Percentiles rank a stretch among this genome's conserved stretches.
Evolutionary conservation across 1,139 yeast genomes (phyloP).

Genomic region (Candida tropicalis): DNA sequence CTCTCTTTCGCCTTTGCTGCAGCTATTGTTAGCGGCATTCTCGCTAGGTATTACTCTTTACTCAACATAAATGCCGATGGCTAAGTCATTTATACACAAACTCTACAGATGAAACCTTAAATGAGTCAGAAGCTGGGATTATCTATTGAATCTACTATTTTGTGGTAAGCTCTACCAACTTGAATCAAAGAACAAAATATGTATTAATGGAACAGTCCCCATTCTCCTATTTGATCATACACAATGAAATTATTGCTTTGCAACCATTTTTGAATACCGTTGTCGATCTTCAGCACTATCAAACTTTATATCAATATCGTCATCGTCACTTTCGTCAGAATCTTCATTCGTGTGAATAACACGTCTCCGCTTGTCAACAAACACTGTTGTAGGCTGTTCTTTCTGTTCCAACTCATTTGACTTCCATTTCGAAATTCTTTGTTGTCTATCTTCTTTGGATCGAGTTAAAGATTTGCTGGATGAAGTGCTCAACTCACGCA

Average conservation of each 20-base stretch:
- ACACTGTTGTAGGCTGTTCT: slow-evolving; percentile 5
- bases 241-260: not conserved
- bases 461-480: slow-evolving; percentile 21
- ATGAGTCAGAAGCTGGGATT: no score
- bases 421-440: slow-evolving; percentile 25
- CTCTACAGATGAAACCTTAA: no score
- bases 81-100: no score
- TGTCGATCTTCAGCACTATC: slow-evolving; percentile 11
- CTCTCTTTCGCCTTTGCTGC: no score
- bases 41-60: no score
- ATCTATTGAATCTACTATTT: no score
- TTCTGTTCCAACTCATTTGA: slow-evolving; percentile 16
- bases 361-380: slow-evolving; percentile 11
- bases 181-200: no score
- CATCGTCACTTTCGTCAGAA: slow-evolving; percentile 14
- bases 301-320: slow-evolving; percentile 24
- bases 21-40: no score
- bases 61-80: no score
- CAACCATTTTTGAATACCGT: slow-evolving; percentile 8
- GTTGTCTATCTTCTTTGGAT: slow-evolving; percentile 22
- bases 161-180: no score
- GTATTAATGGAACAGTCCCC: no score
- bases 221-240: no score
- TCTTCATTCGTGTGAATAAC: slow-evolving; percentile 2
- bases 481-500: slow-evolving; percentile 27